Evolutionary conservation across 2,329 filamentous ascomycete genomes (phyloP).

Genomic region (Achaetomium macrosporum): DNA sequence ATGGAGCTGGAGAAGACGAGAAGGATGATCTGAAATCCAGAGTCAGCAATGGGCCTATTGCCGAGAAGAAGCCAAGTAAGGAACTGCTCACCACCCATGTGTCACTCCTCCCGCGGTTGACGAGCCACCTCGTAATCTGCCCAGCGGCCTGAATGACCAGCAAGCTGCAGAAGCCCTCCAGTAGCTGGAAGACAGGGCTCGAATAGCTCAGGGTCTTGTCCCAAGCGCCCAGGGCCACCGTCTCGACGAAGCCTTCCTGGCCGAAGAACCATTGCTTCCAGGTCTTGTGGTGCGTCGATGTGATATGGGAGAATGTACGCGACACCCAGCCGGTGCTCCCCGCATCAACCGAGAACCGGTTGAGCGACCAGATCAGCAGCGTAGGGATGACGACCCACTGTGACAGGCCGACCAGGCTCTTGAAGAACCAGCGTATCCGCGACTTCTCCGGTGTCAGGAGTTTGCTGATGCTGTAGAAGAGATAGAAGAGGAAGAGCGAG

Average conservation of each 20-base stretch:
- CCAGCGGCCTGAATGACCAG: conserved; percentile 92
- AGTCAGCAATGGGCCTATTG: conserved; percentile 23
- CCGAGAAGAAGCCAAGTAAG: background rate
- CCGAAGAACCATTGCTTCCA: conserved; percentile 84
- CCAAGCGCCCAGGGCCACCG: conserved; percentile 76
- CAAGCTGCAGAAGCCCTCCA: conserved; percentile 94
- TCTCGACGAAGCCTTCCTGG: conserved; percentile 75
- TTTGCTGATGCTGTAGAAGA: conserved; percentile 75
- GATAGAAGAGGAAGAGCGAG: conserved; percentile 82
- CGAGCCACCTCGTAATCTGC: conserved; percentile 89
- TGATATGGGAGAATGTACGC: conserved; percentile 64
- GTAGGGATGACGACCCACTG: conserved; percentile 85
- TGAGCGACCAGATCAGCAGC: conserved; percentile 89
- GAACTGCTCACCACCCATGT: conserved; percentile 76
- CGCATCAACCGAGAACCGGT: conserved; percentile 90
- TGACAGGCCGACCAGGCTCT: conserved; percentile 62
- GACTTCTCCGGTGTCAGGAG: conserved; percentile 75
- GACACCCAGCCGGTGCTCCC: conserved; percentile 74
- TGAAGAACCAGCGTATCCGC: conserved; percentile 64
- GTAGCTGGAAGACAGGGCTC: conserved; percentile 87
- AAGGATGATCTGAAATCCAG: conserved; percentile 63
- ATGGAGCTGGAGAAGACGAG: conserved; percentile 83
- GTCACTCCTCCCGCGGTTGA: conserved; percentile 88
- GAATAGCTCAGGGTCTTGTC: conserved; percentile 84
- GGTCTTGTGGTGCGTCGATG: conserved; percentile 49